phyloP scores from a whole-genome alignment of 2,329 filamentous ascomycete genomes.

The Cryphonectria japonica region DNA sequence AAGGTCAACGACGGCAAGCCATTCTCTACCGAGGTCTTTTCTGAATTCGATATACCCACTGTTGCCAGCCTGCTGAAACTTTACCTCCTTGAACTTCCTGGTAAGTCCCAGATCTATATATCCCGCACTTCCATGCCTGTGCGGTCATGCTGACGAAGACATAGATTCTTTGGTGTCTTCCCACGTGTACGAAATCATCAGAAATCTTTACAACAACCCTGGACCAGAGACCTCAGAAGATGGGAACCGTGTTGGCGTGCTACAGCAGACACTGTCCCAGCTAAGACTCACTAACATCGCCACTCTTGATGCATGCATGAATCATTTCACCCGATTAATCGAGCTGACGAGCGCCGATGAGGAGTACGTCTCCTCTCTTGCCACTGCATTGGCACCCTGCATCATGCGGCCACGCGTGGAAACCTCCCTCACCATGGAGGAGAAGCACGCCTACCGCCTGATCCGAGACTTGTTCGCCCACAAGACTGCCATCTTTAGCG shows the following conservation, averaged over 20 bases:
- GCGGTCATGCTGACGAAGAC: slow-evolving; percentile 35
- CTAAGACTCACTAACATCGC: slow-evolving; percentile 96
- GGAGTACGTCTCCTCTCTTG: slow-evolving; percentile 75
- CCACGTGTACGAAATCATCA: slow-evolving; percentile 97
- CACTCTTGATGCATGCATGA: slow-evolving; percentile 97
- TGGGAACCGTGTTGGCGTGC: slow-evolving; percentile 79
- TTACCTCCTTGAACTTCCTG: slow-evolving; percentile 91
- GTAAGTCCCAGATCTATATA: slow-evolving; percentile 54
- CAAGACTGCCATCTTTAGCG: slow-evolving; percentile 94
- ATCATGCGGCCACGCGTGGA: slow-evolving; percentile 86
- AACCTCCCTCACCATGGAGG: slow-evolving; percentile 91
- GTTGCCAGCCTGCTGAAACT: slow-evolving; percentile 91
- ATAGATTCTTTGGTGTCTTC: slow-evolving; percentile 98
- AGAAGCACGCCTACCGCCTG: slow-evolving; percentile 88
- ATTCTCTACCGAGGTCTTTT: slow-evolving; percentile 74
- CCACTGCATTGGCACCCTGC: slow-evolving; percentile 77
- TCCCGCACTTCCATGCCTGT: not conserved
- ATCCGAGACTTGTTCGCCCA: slow-evolving; percentile 90
- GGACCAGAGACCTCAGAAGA: slow-evolving; percentile 66
- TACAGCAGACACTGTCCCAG: slow-evolving; percentile 95
- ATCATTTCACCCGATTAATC: slow-evolving; percentile 95
- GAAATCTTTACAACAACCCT: slow-evolving; percentile 90
- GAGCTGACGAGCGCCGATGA: slow-evolving; percentile 97
- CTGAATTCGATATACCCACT: slow-evolving; percentile 91
- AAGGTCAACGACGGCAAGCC: slow-evolving; percentile 86